Conservation (phyloP, 352 stramenopile genomes). For the Pythium aphanidermatum region DNA sequence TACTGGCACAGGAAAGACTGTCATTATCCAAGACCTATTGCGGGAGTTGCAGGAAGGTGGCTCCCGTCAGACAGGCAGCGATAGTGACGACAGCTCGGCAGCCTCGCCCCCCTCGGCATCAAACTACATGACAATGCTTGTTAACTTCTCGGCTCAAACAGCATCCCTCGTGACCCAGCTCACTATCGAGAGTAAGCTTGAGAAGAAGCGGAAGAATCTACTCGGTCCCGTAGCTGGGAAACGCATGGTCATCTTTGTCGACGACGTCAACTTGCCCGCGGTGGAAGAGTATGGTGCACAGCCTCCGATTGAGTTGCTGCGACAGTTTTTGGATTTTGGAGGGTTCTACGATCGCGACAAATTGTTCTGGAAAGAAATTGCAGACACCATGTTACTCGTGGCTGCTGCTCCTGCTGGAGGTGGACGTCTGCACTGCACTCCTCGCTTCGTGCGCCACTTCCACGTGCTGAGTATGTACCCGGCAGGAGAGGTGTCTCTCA, state of each 20-base stretch:
- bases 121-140: constrained; percentile 67
- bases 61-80: constrained; percentile 3
- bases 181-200: constrained; percentile 91
- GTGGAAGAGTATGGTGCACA: constrained; percentile 94
- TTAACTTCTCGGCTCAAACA: constrained; percentile 92
- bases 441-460: constrained; percentile 93
- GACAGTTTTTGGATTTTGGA: constrained; percentile 94
- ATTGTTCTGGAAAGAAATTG: constrained; percentile 96
- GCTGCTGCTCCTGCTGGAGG: constrained; percentile 89
- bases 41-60: constrained; percentile 24
- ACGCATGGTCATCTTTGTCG: constrained; percentile 92
- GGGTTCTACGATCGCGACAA: constrained; percentile 97
- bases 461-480: constrained; percentile 94
- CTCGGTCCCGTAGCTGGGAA: constrained; percentile 85
- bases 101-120: constrained; percentile 22
- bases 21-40: constrained; percentile 60
- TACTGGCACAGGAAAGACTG: constrained; percentile 75
- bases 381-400: constrained; percentile 89
- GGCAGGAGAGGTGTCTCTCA: constrained; percentile 78
- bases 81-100: constrained; percentile 13
- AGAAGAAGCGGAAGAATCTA: constrained; percentile 95
- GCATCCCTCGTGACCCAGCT: constrained; percentile 84
- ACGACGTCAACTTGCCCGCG: constrained; percentile 94
- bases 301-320: constrained; percentile 90
- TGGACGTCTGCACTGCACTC: constrained; percentile 82